Base-by-base conservation (phyloP, 2,329 filamentous ascomycete species). In the Venturiaceae sp. region DNA sequence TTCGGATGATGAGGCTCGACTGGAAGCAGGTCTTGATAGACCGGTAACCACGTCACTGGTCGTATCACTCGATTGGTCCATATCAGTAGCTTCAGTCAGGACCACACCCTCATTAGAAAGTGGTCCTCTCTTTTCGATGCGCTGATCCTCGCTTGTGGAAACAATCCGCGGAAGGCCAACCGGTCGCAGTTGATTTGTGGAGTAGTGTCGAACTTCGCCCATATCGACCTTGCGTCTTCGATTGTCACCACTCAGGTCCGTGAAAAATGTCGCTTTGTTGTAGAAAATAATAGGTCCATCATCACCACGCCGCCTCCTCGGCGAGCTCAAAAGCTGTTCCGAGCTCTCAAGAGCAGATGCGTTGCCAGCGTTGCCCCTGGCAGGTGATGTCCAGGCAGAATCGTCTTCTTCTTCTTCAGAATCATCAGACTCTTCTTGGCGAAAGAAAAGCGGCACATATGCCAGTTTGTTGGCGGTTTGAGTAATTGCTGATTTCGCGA, bases 241-340 rank as follows among this genome's bases (percentile, higher is more conserved):
- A 46, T 11, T 75, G 64, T 91, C 86, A 1, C 86, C 85, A 16
- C 85, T 88, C 3, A 94, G 72, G 68, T 95, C 90, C 1, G 85
- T 91, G 68, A 85, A 94, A 68, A 94, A 95, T 0, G 82, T 83
- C 1, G 87, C 86, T 28, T 87, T 88, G 61, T 81, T 89, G 68
- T 92, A 95, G 67, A 92, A 95, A 19, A 92, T 90, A 63, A 95
- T 87, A 1, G 87, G 84, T 8, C 89, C 90, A 60, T 88, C 83
- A 13, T 83, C 78, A 0, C 77, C 32, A 19, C 28, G 79, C 28
- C 80, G 80, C 68, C 80, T 82, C 63, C 74, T 78, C 0, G 69
- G 67, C 1, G 62, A 73, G 75, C 82, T 65, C 4, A 69, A 70
- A 63, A 77, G 69, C 0, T 70, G 72, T 1, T 75, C 75, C 1